Conservation (phyloP, 257 asterid genomes). For the Jaltomata sinuosa region DNA sequence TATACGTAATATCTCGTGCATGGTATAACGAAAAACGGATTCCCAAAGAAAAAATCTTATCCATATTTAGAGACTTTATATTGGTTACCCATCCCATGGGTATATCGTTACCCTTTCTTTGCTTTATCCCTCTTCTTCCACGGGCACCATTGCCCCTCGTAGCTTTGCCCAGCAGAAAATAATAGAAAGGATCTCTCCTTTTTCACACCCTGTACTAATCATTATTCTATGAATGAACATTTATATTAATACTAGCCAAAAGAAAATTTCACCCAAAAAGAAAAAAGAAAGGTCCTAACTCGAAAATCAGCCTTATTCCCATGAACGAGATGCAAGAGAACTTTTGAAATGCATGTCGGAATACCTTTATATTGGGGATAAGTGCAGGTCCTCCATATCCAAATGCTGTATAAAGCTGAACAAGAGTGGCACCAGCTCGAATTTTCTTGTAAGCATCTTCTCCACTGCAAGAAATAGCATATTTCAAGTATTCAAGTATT, state of each 20-base stretch:
- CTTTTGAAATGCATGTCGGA: not conserved
- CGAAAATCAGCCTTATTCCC: not conserved
- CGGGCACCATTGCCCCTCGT: not conserved
- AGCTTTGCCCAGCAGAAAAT: not conserved
- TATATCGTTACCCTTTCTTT: not conserved
- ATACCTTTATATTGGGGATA: constrained; percentile 85
- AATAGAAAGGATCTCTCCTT: not conserved
- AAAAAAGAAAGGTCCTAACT: not conserved
- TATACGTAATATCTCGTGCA: not conserved
- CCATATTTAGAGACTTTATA: not conserved
- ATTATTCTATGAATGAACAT: not conserved
- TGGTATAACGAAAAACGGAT: not conserved
- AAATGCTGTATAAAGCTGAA: constrained; percentile 91
- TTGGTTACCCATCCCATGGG: not conserved
- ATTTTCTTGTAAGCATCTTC: constrained; percentile 94
- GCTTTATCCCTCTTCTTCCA: not conserved
- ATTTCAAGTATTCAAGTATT: not conserved
- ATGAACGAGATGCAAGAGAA: not conserved
- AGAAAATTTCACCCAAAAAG: not conserved
- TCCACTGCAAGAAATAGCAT: constrained; percentile 39
- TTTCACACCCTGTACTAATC: not conserved
- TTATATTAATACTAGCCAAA: not conserved
- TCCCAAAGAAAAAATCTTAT: not conserved
- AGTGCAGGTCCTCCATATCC: constrained; percentile 98
- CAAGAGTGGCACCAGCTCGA: constrained; percentile 92